phyloP scores from a whole-genome alignment of 805 yeast species.

The Candida insectorum region DNA sequence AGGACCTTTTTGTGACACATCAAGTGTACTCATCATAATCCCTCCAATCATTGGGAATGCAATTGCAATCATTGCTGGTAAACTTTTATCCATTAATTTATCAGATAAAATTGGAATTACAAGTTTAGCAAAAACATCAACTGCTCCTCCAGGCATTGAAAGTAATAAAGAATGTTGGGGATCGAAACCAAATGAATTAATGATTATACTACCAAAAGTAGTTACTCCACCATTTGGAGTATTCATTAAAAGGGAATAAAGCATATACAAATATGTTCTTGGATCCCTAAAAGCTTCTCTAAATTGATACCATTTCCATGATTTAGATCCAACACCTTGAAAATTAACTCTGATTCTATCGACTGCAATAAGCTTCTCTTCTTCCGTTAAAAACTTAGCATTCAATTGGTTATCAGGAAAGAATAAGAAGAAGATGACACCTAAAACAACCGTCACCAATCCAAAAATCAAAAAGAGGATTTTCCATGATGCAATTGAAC shows the following conservation, averaged over 20 bases:
- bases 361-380: conserved; percentile 30
- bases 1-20: conserved; percentile 19
- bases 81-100: conserved; percentile 9
- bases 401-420: conserved; percentile 21
- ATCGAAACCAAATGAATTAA: conserved; percentile 15
- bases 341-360: conserved; percentile 26
- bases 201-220: conserved; percentile 30
- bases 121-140: conserved; percentile 19
- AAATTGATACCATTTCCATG: conserved; percentile 32
- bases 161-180: background rate
- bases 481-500: conserved; percentile 52
- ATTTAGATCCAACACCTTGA: conserved; percentile 38
- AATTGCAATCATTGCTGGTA: conserved; percentile 15
- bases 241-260: background rate
- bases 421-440: conserved; percentile 42
- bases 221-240: conserved; percentile 33
- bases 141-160: conserved; percentile 35
- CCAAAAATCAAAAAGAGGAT: conserved; percentile 58
- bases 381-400: conserved; percentile 27
- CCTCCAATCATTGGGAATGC: conserved; percentile 16
- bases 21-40: too few species aligned
- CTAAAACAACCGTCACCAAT: conserved; percentile 48
- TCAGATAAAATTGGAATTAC: conserved; percentile 2
- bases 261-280: background rate
- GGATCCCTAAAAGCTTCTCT: conserved; percentile 28